Evolutionary conservation across 2,329 filamentous ascomycete genomes (phyloP).

Genomic region (Fusarium nanum): DNA sequence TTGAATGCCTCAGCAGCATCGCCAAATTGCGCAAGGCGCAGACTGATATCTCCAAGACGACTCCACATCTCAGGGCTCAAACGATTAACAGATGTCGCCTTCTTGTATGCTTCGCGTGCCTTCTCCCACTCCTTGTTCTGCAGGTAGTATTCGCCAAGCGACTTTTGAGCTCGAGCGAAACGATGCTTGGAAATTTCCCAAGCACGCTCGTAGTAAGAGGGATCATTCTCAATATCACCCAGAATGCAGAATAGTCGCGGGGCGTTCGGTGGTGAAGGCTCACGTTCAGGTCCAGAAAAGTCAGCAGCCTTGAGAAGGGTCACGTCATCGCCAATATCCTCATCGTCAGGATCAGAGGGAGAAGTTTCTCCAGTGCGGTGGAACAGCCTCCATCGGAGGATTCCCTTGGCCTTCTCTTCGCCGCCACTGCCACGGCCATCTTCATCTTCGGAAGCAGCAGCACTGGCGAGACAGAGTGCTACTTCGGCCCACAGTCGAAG

Average conservation of each 20-base stretch:
- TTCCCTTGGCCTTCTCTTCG: conserved; percentile 82
- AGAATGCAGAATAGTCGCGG: conserved; percentile 92
- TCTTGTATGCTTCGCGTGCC: conserved; percentile 81
- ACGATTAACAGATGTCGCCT: conserved; percentile 82
- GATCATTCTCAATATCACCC: conserved; percentile 84
- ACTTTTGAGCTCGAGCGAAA: conserved; percentile 88
- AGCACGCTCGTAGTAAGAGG: conserved; percentile 81
- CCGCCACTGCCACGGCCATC: conserved; percentile 65
- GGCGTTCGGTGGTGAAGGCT: conserved; percentile 82
- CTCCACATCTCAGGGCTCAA: conserved; percentile 90
- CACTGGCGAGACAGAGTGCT: conserved; percentile 83
- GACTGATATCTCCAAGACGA: conserved; percentile 85
- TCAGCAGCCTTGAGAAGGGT: conserved; percentile 65
- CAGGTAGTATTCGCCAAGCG: conserved; percentile 83
- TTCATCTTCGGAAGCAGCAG: conserved; percentile 67
- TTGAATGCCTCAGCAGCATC: conserved; percentile 87
- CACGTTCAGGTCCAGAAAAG: conserved; percentile 70
- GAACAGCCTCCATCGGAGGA: conserved; percentile 84
- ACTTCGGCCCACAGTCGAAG: conserved; percentile 95
- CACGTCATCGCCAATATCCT: conserved; percentile 63
- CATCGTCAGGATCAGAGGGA: conserved; percentile 59
- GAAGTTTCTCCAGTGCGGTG: conserved; percentile 63
- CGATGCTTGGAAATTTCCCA: conserved; percentile 86
- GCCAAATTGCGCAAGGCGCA: conserved; percentile 80
- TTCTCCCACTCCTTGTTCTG: conserved; percentile 72